Evolutionary conservation across 257 asterid genomes (phyloP).

Genomic region (Solanum sejunctum): DNA sequence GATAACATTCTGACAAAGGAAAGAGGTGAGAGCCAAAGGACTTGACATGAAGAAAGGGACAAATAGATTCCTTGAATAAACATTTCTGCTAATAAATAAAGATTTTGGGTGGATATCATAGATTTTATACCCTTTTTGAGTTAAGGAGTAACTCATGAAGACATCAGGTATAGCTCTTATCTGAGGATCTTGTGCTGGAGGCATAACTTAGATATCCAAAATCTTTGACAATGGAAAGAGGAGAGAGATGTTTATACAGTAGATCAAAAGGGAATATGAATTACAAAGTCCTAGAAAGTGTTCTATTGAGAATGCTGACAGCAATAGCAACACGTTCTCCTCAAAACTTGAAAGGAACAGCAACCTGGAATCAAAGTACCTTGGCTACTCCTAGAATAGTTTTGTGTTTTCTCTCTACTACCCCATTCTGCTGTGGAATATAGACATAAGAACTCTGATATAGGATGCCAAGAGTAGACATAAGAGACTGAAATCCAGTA

Average conservation of each 20-base stretch:
- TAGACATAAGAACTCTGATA: background rate
- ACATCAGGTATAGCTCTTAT: background rate
- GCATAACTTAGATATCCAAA: no score
- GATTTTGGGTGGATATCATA: no score
- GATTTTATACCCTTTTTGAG: no score
- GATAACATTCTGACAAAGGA: no score
- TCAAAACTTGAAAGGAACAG: background rate
- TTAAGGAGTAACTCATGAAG: no score
- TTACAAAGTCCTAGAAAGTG: background rate
- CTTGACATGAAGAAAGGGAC: no score
- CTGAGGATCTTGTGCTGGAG: background rate
- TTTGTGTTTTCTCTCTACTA: background rate
- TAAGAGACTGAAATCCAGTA: background rate
- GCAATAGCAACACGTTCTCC: background rate
- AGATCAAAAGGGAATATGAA: no score
- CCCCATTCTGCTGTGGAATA: background rate
- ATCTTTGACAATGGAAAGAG: background rate
- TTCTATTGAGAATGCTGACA: no score
- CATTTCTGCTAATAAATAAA: no score
- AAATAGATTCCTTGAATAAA: no score
- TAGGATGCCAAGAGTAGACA: background rate
- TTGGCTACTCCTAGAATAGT: fast-evolving
- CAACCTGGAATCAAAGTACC: background rate
- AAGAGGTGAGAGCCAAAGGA: no score
- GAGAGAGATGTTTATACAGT: background rate